These are phyloP conservation scores for Sporothrix mexicana DNA, from an alignment of 2,329 filamentous ascomycete species.

Conservation along the genomic window DNA sequence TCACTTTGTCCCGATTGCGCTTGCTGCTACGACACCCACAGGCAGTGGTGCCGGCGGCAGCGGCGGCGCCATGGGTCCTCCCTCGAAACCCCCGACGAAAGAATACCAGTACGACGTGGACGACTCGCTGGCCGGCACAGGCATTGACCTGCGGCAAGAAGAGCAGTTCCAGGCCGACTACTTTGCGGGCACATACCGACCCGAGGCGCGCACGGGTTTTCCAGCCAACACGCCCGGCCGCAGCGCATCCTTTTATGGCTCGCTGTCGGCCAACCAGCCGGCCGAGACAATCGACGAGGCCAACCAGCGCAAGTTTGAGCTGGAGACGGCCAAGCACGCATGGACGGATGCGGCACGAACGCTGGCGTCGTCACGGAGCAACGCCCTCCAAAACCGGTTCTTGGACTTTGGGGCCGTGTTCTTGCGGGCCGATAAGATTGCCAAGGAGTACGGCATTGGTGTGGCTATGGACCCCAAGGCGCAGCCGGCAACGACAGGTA, in stretches of 20 bases:
- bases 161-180: constrained; percentile 78
- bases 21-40: constrained; percentile 19
- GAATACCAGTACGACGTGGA: constrained; percentile 74
- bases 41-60: constrained; percentile 33
- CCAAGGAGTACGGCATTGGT: constrained; percentile 61
- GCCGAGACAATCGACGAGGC: constrained; percentile 52
- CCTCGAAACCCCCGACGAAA: constrained; percentile 67
- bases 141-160: constrained; percentile 85
- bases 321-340: constrained; percentile 68
- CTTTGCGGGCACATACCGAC: constrained; percentile 56
- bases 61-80: constrained; percentile 59
- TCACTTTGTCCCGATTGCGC: constrained; percentile 30
- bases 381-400: constrained; percentile 77
- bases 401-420: constrained; percentile 67
- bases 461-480: constrained; percentile 63
- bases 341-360: constrained; percentile 70
- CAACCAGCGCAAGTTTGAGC: constrained; percentile 68
- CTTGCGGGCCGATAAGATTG: constrained; percentile 63
- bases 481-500: constrained; percentile 50
- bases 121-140: constrained; percentile 82
- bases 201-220: constrained; percentile 60
- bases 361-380: constrained; percentile 64
- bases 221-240: constrained; percentile 61
- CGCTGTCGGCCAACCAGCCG: constrained; percentile 69
- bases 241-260: constrained; percentile 66